phyloP scores from a whole-genome alignment of 306 rosid species.

The Alnus glutinosa region DNA sequence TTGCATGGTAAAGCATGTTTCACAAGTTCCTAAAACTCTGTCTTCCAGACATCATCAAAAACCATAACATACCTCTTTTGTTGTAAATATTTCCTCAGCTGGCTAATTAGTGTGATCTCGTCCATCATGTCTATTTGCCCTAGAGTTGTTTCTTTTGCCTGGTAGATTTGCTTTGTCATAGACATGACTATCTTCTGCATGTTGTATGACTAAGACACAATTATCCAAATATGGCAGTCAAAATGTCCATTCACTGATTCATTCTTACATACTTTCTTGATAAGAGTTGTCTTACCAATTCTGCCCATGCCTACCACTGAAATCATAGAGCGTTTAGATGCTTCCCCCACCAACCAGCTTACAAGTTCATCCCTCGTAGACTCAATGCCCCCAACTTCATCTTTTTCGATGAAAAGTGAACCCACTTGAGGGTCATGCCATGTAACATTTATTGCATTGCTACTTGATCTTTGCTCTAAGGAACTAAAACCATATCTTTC shows the following conservation, averaged over 20 bases:
- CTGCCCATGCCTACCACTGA: constrained; percentile 2
- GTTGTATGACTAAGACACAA: too few relatives aligned
- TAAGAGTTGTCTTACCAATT: not conserved
- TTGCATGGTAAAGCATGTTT: not conserved
- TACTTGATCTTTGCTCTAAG: not conserved
- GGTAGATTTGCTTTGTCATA: too few relatives aligned
- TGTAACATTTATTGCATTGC: not conserved
- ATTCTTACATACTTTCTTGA: not conserved
- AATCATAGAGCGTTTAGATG: not conserved
- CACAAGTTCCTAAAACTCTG: not conserved
- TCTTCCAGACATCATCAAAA: not conserved
- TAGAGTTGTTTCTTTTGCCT: not conserved
- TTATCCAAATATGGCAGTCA: not conserved
- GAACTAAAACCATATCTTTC: not conserved
- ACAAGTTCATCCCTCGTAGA: not conserved
- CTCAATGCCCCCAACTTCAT: not conserved
- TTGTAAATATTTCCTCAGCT: not conserved
- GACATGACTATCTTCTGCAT: too few relatives aligned
- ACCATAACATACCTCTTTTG: not conserved
- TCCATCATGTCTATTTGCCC: not conserved
- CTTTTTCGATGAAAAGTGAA: not conserved
- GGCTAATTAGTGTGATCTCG: not conserved
- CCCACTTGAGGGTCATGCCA: not conserved
- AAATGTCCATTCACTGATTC: not conserved
- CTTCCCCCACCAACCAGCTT: not conserved